phyloP scores from a whole-genome alignment of 176 grass and related monocot genomes.

The Aegilops speltoides region DNA sequence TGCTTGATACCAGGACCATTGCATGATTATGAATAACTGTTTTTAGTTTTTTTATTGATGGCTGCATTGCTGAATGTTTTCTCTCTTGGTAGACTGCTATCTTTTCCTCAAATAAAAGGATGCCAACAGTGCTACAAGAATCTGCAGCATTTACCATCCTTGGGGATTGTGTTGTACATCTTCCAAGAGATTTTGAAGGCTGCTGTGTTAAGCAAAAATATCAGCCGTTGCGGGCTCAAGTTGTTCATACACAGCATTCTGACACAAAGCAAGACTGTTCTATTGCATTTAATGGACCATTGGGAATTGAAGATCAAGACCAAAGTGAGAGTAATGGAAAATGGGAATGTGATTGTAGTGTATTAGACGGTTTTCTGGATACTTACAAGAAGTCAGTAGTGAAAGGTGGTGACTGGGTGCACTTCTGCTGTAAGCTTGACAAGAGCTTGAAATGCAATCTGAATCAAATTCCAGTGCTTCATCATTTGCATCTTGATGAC shows the following conservation, averaged over 20 bases:
- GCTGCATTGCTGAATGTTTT: constrained; percentile 30
- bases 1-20: not conserved
- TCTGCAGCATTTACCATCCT: constrained; percentile 57
- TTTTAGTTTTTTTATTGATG: constrained; percentile 15
- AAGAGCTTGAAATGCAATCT: constrained; percentile 33
- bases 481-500: constrained; percentile 54
- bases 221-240: not conserved
- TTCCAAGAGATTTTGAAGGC: constrained; percentile 27
- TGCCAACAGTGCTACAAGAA: constrained; percentile 58
- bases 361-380: constrained; percentile 56
- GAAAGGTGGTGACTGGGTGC: constrained; percentile 60
- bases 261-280: constrained; percentile 19
- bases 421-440: constrained; percentile 41
- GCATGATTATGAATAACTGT: not conserved
- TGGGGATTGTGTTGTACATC: constrained; percentile 48
- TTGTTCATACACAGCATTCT: constrained; percentile 25
- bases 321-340: constrained; percentile 14
- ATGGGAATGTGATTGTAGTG: constrained; percentile 36
- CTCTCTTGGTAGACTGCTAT: constrained; percentile 50
- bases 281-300: constrained; percentile 15
- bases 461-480: constrained; percentile 50
- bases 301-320: constrained; percentile 22
- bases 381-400: constrained; percentile 48
- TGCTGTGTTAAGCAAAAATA: constrained; percentile 32
- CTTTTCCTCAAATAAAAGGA: constrained; percentile 56